Percentiles rank a stretch among this genome's conserved stretches.
Conservation (phyloP, 495 filamentous ascomycete species). For the Delitschia confertaspora region DNA sequence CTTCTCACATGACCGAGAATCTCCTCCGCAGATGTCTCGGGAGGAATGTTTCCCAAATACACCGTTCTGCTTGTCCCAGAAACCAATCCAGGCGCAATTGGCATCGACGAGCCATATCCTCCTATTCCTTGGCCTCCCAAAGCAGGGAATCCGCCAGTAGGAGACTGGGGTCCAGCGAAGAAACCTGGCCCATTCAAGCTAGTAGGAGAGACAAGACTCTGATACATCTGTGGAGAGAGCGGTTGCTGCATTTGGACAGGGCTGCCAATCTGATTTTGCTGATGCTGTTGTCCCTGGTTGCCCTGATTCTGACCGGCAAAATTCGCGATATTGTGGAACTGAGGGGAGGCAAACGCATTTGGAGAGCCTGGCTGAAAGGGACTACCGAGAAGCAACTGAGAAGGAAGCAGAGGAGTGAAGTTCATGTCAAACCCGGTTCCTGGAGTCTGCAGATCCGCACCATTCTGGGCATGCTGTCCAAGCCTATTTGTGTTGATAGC, state of each 20-base stretch:
- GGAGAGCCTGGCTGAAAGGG: slow-evolving; percentile 95
- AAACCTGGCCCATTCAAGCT: slow-evolving; percentile 60
- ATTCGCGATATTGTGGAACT: slow-evolving; percentile 73
- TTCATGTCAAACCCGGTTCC: slow-evolving; percentile 94
- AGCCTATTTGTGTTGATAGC: slow-evolving; percentile 73
- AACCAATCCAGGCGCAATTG: slow-evolving; percentile 65
- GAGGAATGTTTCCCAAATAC: slow-evolving; percentile 94
- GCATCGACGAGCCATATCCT: slow-evolving; percentile 59
- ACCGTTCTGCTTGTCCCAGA: slow-evolving; percentile 93
- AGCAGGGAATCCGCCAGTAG: slow-evolving; percentile 61
- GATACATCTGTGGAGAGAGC: slow-evolving; percentile 66
- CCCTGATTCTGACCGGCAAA: slow-evolving; percentile 63
- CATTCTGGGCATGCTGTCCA: slow-evolving; percentile 46
- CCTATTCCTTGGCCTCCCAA: slow-evolving; percentile 50
- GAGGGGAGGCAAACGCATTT: slow-evolving; percentile 77
- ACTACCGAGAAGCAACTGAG: slow-evolving; percentile 87
- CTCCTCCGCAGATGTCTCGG: slow-evolving; percentile 96
- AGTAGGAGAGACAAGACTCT: slow-evolving; percentile 67
- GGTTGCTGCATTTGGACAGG: slow-evolving; percentile 56
- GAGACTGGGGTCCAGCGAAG: slow-evolving; percentile 77
- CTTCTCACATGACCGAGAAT: slow-evolving; percentile 95
- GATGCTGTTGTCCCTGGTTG: slow-evolving; percentile 49
- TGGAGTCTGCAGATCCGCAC: slow-evolving; percentile 72
- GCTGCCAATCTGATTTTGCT: slow-evolving; percentile 48
- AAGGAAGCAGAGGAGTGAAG: slow-evolving; percentile 90